phyloP scores from a whole-genome alignment of 495 filamentous ascomycete genomes.

The Talaromyces nanjingensis region DNA sequence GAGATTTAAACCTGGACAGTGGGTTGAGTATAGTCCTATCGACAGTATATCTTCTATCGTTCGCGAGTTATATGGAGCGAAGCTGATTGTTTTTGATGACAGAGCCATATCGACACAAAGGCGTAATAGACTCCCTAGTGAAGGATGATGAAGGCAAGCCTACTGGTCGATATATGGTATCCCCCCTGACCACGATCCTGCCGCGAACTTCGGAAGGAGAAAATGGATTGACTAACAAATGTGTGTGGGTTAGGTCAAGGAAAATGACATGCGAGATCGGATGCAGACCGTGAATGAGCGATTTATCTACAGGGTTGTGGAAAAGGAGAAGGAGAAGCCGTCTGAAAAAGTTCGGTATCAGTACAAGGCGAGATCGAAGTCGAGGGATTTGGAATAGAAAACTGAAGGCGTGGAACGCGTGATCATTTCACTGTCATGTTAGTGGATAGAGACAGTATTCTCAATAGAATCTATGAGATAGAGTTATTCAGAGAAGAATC shows the following conservation, averaged over 20 bases:
- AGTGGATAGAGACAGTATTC: not conserved
- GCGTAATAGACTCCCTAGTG: constrained; percentile 3
- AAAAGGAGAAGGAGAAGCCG: not conserved
- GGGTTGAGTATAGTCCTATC: constrained; percentile 10
- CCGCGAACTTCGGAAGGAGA: not conserved
- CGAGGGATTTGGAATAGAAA: not conserved
- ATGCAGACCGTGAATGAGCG: constrained; percentile 8
- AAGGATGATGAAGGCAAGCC: not conserved
- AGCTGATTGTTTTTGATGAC: not conserved
- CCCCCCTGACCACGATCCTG: not conserved
- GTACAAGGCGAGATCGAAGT: not conserved
- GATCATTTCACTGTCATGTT: too few relatives aligned
- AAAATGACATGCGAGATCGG: constrained; percentile 3
- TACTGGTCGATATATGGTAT: constrained; percentile 7
- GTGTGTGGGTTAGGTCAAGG: not conserved
- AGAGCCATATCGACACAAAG: constrained; percentile 8
- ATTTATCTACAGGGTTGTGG: constrained; percentile 7
- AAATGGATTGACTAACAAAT: not conserved
- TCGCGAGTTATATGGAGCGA: not conserved
- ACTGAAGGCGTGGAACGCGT: too few relatives aligned
- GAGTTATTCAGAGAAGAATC: not conserved
- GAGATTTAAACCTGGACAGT: constrained; percentile 8
- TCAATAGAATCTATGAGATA: not conserved
- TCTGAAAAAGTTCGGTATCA: not conserved
- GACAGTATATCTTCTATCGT: not conserved